These are phyloP conservation scores for Trifolium pratense DNA, from an alignment of 306 rosid genomes.

Conservation along the genomic window DNA sequence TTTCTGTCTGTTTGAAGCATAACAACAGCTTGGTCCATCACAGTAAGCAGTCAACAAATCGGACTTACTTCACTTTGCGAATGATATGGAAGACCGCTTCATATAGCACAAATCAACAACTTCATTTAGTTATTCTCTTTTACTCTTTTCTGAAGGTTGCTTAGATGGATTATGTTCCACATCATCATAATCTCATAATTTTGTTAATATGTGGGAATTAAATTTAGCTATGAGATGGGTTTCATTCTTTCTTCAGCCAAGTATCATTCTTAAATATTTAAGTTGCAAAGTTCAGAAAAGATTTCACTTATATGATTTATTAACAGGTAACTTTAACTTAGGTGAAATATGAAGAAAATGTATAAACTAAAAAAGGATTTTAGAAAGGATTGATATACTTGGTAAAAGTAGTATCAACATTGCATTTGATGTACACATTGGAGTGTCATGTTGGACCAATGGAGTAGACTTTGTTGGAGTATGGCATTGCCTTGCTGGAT, in stretches of 20 bases:
- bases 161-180: slow-evolving; percentile 10
- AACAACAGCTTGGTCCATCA: slow-evolving; percentile 36
- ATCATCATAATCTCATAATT: slow-evolving; percentile 23
- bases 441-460: no score
- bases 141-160: neutral
- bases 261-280: slow-evolving; percentile 7
- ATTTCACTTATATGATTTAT: neutral
- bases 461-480: no score
- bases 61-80: neutral
- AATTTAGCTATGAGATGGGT: slow-evolving; percentile 15
- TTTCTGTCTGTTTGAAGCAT: slow-evolving; percentile 35
- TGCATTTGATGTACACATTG: no score
- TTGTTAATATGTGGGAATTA: slow-evolving; percentile 14
- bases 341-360: neutral
- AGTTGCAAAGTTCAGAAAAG: neutral
- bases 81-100: slow-evolving; percentile 29
- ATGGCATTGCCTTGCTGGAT: no score
- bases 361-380: no score
- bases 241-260: slow-evolving; percentile 3
- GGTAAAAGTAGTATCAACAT: no score
- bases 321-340: neutral
- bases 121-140: slow-evolving; percentile 8
- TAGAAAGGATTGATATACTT: no score
- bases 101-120: slow-evolving; percentile 11
- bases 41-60: slow-evolving; percentile 24